Conservation (phyloP, 2,329 filamentous ascomycete species). For the Fusarium redolens region DNA sequence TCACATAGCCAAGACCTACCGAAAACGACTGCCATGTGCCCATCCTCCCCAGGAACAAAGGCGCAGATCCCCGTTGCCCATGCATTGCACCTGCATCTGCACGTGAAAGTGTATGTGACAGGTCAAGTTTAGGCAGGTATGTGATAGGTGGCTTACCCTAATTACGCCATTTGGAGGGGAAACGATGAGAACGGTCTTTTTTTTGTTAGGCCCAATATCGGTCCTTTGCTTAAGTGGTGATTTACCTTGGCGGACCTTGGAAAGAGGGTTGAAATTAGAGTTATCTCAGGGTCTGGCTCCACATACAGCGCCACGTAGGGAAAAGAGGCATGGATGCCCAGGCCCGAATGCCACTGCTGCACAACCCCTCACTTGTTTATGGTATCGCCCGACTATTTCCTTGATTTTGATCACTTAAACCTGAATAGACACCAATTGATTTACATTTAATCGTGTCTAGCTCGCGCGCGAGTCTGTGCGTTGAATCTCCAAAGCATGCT, state of each 20-base stretch:
- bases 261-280: neutral
- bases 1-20: neutral
- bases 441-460: no score
- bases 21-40: neutral
- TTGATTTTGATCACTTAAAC: neutral
- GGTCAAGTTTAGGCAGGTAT: constrained; percentile 1
- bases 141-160: constrained; percentile 1
- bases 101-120: neutral
- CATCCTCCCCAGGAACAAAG: neutral
- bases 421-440: neutral
- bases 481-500: neutral
- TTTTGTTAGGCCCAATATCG: neutral
- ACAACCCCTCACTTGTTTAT: neutral
- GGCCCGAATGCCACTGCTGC: neutral
- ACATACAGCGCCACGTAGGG: neutral
- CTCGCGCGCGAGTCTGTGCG: neutral
- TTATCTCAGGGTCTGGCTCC: neutral
- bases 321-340: neutral
- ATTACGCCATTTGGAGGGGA: neutral
- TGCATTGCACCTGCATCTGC: neutral
- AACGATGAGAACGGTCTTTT: constrained; percentile 8
- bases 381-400: neutral
- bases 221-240: neutral
- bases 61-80: constrained; percentile 12
- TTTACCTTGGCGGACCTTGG: neutral